Base-by-base conservation (phyloP, 2,329 filamentous ascomycete species). In the Talaromyces sp. region DNA sequence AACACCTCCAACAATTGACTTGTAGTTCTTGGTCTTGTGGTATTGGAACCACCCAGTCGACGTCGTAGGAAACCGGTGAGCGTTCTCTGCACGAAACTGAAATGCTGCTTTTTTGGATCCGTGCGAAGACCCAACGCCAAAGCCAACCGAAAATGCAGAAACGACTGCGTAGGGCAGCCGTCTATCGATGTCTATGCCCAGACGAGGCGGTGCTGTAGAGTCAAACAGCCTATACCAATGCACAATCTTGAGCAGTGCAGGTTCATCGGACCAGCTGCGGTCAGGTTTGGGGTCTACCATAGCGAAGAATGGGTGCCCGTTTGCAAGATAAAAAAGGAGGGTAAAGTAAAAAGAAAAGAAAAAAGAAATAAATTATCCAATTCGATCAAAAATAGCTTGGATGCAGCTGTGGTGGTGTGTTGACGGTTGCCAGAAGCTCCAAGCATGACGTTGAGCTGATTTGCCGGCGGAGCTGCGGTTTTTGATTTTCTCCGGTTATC, bases 11-110 rank as follows among this genome's bases (percentile, higher is more conserved):
- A 89, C 83, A 69, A 91, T 88, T 57, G 89, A 85, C 69, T 92
- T 87, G 79, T 99, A 98, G 77, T 96, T 98, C 77, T 98, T 98
- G 73, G 87, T 91, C 78, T 97, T 97, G 81, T 98, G 94, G 76
- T 99, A 99, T n/a, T 98, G 85, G 73, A 94, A 99, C 95, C 95
- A 99, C 18, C 92, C 94, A 2, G 88, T 86, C 30, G 91, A 88
- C 1, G 88, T 88, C 3, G 86, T 87, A 23, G 95, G 95, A 65
- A 97, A 87, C 67, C 94, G 90, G 81, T 99, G 95, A 0, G 95
- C 92, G 73, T 99, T 96, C 78, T 99, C 95, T 63, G 95, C 95
- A 60, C 94, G 89, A 79, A 97, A 99, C 44, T 90, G 89, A 62
- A 96, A 82, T 57, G 90, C 88, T 0, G 91, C 86, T 72, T 85